These are phyloP conservation scores for Mikania micrantha DNA, from an alignment of 129 eudicot species.

Conservation along the genomic window DNA sequence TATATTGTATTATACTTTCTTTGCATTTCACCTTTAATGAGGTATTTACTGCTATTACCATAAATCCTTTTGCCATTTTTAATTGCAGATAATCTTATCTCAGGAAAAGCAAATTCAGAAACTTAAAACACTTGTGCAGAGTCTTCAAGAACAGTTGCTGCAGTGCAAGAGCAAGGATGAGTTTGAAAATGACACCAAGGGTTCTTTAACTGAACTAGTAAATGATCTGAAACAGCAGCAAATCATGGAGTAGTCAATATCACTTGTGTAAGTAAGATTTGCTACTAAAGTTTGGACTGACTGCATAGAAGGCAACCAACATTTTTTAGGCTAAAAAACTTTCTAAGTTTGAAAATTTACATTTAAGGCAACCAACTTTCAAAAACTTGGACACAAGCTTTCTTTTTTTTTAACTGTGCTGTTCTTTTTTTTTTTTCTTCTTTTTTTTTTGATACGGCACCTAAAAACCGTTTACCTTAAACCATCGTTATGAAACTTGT, in stretches of 20 bases:
- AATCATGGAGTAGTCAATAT: conserved; percentile 25
- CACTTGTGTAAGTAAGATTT: conserved; percentile 10
- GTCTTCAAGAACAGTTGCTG: conserved; percentile 39
- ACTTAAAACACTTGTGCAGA: conserved; percentile 41
- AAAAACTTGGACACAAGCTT: too few relatives aligned
- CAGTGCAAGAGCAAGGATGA: conserved; percentile 32
- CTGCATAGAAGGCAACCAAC: not conserved
- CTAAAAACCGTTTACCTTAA: not conserved
- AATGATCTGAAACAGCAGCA: conserved; percentile 28
- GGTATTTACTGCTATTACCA: not conserved
- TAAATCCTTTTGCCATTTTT: not conserved
- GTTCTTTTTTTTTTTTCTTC: not conserved
- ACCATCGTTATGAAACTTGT: not conserved
- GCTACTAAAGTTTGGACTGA: not conserved
- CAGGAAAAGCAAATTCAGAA: conserved; percentile 46
- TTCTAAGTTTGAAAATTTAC: not conserved
- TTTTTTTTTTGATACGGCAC: not conserved
- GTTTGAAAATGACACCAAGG: conserved; percentile 15
- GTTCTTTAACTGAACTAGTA: conserved; percentile 29
- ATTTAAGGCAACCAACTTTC: not conserved
- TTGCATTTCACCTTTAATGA: not conserved
- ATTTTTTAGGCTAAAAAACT: not conserved
- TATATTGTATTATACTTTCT: not conserved
- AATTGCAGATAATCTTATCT: conserved; percentile 45
- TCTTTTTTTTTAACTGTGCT: not conserved